phyloP scores from a whole-genome alignment of 495 filamentous ascomycete species.

The Penicillium ochrochloron region DNA sequence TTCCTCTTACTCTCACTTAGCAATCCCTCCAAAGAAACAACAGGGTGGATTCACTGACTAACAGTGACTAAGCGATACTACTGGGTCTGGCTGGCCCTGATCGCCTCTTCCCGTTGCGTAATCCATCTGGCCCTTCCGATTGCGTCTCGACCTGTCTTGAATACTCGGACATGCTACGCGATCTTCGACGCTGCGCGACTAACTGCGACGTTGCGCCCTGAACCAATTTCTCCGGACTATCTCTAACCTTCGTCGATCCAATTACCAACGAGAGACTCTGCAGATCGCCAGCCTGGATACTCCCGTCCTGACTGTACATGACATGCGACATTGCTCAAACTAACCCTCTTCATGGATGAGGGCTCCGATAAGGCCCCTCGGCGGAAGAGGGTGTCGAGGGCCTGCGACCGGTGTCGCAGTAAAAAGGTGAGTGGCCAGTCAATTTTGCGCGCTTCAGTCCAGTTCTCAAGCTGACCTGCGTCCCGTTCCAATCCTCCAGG shows the following conservation, averaged over 20 bases:
- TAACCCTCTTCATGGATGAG: constrained; percentile 51
- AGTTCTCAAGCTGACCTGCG: constrained; percentile 8
- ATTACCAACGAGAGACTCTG: not conserved
- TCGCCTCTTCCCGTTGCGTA: constrained; percentile 16
- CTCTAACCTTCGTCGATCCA: not conserved
- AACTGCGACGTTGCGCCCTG: not conserved
- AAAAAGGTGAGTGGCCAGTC: constrained; percentile 48
- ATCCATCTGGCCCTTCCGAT: constrained; percentile 17
- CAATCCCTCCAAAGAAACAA: not conserved
- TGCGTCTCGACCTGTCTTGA: constrained; percentile 13
- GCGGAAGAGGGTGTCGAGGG: constrained; percentile 69
- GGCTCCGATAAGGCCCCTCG: constrained; percentile 50
- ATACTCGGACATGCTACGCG: constrained; percentile 7
- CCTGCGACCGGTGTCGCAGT: constrained; percentile 72
- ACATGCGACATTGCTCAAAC: constrained; percentile 28
- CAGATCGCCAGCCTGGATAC: not conserved
- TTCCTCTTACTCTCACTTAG: not conserved
- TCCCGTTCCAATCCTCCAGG: constrained; percentile 32
- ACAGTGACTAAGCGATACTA: constrained; percentile 7
- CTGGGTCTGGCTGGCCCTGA: not conserved
- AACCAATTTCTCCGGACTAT: not conserved
- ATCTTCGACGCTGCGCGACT: not conserved
- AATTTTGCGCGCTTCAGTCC: not conserved
- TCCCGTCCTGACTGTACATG: constrained; percentile 24
- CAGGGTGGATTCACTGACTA: not conserved